Conservation (phyloP, 1,139 yeast species). For the Spathaspora sp. region DNA sequence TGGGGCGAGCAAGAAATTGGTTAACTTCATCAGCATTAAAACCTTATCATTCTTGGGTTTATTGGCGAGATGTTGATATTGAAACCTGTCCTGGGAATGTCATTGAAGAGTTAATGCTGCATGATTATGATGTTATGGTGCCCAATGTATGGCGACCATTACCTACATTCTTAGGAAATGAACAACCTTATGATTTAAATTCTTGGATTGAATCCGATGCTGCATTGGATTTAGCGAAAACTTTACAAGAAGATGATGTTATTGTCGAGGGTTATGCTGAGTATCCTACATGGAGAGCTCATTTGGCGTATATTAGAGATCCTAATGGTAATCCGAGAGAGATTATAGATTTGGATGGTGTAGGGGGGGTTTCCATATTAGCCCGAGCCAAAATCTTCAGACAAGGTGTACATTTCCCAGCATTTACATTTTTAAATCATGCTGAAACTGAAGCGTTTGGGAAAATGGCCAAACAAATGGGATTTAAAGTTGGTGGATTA, state of each 20-base stretch:
- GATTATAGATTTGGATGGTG: conserved; percentile 76
- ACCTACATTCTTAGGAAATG: conserved; percentile 71
- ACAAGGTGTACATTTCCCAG: conserved; percentile 84
- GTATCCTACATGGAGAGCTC: conserved; percentile 86
- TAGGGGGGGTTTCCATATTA: conserved; percentile 85
- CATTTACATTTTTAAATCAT: conserved; percentile 83
- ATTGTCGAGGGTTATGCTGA: conserved; percentile 92
- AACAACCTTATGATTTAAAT: conserved; percentile 83
- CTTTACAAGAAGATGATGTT: conserved; percentile 77
- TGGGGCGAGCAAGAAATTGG: conserved; percentile 94
- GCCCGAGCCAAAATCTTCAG: conserved; percentile 83
- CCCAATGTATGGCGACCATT: conserved; percentile 92
- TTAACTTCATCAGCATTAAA: conserved; percentile 70
- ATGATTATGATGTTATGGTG: conserved; percentile 75
- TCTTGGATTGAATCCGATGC: conserved; percentile 84
- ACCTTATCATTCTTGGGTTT: conserved; percentile 91
- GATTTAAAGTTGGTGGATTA: conserved; percentile 77
- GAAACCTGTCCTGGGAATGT: conserved; percentile 81
- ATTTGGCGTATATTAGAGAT: conserved; percentile 72
- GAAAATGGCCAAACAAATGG: conserved; percentile 79
- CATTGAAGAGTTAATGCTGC: conserved; percentile 74
- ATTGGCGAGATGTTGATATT: conserved; percentile 91
- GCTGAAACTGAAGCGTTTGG: conserved; percentile 95
- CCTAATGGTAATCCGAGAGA: conserved; percentile 63
- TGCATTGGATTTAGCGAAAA: conserved; percentile 64